Percentiles rank a stretch among this genome's conserved stretches.
phyloP scores from a whole-genome alignment of 1,284 basidiomycete species.

The Pseudozyma sp. region DNA sequence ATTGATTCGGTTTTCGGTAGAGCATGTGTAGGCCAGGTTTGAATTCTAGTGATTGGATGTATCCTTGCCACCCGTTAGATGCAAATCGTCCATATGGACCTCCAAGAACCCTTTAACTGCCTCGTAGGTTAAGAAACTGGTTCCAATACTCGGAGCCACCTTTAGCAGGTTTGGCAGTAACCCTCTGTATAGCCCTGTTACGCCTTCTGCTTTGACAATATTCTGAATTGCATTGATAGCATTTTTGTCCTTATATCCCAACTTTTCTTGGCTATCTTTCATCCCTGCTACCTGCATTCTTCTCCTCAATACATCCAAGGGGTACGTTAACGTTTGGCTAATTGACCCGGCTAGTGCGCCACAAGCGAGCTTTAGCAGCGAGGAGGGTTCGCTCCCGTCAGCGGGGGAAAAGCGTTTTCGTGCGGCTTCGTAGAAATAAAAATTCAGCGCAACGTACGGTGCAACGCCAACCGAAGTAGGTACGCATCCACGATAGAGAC shows the following conservation, averaged over 20 bases:
- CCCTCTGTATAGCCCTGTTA: conserved; percentile 83
- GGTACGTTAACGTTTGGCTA: conserved; percentile 93
- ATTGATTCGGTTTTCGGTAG: too few relatives aligned
- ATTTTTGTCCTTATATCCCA: conserved; percentile 78
- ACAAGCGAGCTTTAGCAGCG: conserved; percentile 69
- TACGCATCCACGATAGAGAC: conserved; percentile 86
- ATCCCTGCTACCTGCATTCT: conserved; percentile 97
- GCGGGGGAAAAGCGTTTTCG: conserved; percentile 59
- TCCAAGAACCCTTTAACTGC: conserved; percentile 49
- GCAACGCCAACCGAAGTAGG: conserved; percentile 92
- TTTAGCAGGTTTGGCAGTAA: conserved; percentile 90
- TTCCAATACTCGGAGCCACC: conserved; percentile 71
- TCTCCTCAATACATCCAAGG: conserved; percentile 90
- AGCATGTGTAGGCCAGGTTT: too few relatives aligned
- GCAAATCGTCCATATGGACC: conserved; percentile 39
- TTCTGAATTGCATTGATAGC: conserved; percentile 77
- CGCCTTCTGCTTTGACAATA: conserved; percentile 80
- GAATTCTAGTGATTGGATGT: conserved; percentile 4
- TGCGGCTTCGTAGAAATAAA: conserved; percentile 66
- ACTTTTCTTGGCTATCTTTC: conserved; percentile 72
- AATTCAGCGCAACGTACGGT: conserved; percentile 78
- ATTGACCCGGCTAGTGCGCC: conserved; percentile 75
- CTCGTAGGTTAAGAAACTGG: conserved; percentile 64
- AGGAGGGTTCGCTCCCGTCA: conserved; percentile 55
- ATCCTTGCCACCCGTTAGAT: conserved; percentile 12